Evolutionary conservation across 768 basidiomycete genomes (phyloP).

Genomic region (Glaciozyma antarctica): DNA sequence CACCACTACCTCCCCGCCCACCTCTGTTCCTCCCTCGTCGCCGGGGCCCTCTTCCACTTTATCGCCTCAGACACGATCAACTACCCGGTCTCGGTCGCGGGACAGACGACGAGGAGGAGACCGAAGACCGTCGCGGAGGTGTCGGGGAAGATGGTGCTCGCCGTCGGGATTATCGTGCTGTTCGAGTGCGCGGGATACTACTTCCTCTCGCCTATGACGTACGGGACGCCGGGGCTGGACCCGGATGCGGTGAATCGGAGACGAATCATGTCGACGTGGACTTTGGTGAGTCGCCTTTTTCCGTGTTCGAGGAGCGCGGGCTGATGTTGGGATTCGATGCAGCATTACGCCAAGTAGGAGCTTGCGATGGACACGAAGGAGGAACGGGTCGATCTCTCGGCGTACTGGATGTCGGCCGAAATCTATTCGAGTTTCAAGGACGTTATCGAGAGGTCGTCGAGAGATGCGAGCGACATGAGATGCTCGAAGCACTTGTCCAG

Average conservation of each 20-base stretch:
- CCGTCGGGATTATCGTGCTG: conserved; percentile 53
- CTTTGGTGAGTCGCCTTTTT: conserved; percentile 44
- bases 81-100: conserved; percentile 33
- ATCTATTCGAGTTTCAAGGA: too few species aligned
- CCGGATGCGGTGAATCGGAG: conserved; percentile 76
- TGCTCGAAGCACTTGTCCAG: not conserved
- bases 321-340: not conserved
- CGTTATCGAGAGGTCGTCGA: too few species aligned
- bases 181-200: conserved; percentile 45
- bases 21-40: conserved; percentile 69
- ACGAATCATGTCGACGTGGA: conserved; percentile 80
- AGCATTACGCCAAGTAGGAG: conserved; percentile 7
- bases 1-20: conserved; percentile 93
- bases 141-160: conserved; percentile 49
- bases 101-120: conserved; percentile 22
- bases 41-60: conserved; percentile 74
- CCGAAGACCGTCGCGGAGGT: conserved; percentile 55
- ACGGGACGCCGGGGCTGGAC: conserved; percentile 84
- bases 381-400: too few species aligned
- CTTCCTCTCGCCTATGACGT: conserved; percentile 82
- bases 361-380: not conserved
- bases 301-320: not conserved
- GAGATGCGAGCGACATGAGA: not conserved
- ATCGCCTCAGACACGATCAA: conserved; percentile 34
- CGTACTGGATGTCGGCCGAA: too few species aligned